Conservation (phyloP, 2,329 filamentous ascomycete species). For the Juglanconis oblonga region DNA sequence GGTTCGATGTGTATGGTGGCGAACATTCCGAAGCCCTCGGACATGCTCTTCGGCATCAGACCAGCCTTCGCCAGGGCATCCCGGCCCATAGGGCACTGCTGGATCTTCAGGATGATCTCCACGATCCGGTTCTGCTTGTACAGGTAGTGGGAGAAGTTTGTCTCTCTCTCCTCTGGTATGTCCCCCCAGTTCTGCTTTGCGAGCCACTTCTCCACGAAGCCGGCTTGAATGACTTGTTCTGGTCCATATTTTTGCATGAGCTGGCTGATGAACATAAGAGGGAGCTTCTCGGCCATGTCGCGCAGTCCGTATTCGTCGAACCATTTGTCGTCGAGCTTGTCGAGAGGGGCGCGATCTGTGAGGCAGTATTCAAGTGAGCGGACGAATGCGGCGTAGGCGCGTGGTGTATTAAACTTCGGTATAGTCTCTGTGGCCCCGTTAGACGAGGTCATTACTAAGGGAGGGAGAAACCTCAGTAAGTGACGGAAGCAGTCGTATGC, state of each 20-base stretch:
- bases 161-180: constrained; percentile 47
- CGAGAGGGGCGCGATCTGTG: constrained; percentile 44
- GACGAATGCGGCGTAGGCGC: constrained; percentile 56
- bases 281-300: constrained; percentile 59
- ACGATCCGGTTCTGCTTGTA: constrained; percentile 50
- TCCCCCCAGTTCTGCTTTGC: constrained; percentile 68
- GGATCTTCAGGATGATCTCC: constrained; percentile 50
- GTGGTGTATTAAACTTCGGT: constrained; percentile 45
- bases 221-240: constrained; percentile 57
- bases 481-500: not conserved
- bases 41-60: constrained; percentile 36
- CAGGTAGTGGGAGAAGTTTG: constrained; percentile 53
- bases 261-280: constrained; percentile 54
- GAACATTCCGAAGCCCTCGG: constrained; percentile 21
- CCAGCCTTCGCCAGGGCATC: constrained; percentile 49
- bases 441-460: not conserved
- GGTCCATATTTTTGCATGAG: constrained; percentile 59
- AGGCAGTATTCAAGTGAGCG: constrained; percentile 57
- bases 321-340: constrained; percentile 50
- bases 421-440: constrained; percentile 36
- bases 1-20: constrained; percentile 17
- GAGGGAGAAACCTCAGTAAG: not conserved
- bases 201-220: constrained; percentile 72
- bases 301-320: constrained; percentile 64
- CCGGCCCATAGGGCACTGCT: constrained; percentile 47